Conservation (phyloP, 2,329 filamentous ascomycete species). For the Dryadomyces sulphureus region DNA sequence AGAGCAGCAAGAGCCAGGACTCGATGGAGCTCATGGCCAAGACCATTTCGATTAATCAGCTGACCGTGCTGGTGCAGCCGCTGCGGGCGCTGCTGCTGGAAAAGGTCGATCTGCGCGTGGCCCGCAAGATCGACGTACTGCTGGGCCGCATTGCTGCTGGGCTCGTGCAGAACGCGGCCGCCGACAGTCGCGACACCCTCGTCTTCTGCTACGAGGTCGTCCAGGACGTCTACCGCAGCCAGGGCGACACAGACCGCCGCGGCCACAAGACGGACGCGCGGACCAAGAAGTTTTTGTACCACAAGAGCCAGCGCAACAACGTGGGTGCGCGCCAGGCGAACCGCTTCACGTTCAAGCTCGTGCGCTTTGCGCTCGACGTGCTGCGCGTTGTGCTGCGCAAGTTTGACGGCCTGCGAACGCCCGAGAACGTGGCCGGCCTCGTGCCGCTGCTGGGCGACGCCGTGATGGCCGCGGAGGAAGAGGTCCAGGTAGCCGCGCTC, state of each 20-base stretch:
- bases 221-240: constrained; percentile 62
- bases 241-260: constrained; percentile 28
- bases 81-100: constrained; percentile 66
- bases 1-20: constrained; percentile 95
- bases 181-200: constrained; percentile 68
- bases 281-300: constrained; percentile 62
- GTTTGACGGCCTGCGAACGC: constrained; percentile 64
- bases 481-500: constrained; percentile 80
- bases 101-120: constrained; percentile 67
- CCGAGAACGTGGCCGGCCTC: constrained; percentile 70
- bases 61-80: constrained; percentile 64
- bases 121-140: constrained; percentile 82
- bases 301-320: constrained; percentile 62
- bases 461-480: constrained; percentile 71
- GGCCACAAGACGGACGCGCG: constrained; percentile 38
- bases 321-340: constrained; percentile 52
- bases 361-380: constrained; percentile 76
- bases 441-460: constrained; percentile 81
- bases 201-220: constrained; percentile 93
- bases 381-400: constrained; percentile 77
- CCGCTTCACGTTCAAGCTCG: constrained; percentile 75
- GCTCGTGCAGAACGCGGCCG: constrained; percentile 65
- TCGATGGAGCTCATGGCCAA: constrained; percentile 88
- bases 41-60: constrained; percentile 58
- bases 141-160: constrained; percentile 72